phyloP scores from a whole-genome alignment of 2,329 filamentous ascomycete genomes.

The Rhinocladiella similis region DNA sequence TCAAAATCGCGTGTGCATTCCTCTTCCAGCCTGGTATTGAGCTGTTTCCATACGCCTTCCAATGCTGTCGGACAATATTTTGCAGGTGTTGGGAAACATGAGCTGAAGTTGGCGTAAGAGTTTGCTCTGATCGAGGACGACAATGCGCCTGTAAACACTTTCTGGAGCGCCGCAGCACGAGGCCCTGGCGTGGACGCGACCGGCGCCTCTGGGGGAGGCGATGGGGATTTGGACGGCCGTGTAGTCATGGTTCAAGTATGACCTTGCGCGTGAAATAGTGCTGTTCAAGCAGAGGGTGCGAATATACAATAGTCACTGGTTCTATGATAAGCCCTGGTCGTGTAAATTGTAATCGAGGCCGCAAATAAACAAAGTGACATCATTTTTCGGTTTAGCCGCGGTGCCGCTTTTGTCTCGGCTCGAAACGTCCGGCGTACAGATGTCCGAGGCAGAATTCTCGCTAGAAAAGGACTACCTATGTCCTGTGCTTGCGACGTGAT shows the following conservation, averaged over 20 bases:
- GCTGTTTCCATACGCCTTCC: conserved; percentile 58
- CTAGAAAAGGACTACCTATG: too few species aligned
- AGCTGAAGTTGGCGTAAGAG: conserved; percentile 61
- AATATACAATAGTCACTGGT: too few species aligned
- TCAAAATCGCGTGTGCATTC: conserved; percentile 61
- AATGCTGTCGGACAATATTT: conserved; percentile 57
- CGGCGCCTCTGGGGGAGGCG: conserved; percentile 55
- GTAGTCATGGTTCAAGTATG: conserved; percentile 12
- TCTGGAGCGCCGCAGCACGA: conserved; percentile 60
- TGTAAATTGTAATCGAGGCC: too few species aligned
- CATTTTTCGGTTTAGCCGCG: too few species aligned
- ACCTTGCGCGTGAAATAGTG: background rate
- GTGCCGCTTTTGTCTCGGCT: too few species aligned
- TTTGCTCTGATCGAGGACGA: conserved; percentile 61
- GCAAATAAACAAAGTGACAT: too few species aligned
- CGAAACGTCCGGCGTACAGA: too few species aligned
- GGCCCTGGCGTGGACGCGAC: conserved; percentile 57
- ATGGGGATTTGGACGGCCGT: conserved; percentile 42
- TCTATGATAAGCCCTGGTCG: too few species aligned
- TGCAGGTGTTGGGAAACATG: conserved; percentile 65
- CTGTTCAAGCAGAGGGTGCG: too few species aligned
- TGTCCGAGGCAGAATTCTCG: too few species aligned
- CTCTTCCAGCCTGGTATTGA: conserved; percentile 59
- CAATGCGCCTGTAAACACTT: conserved; percentile 61
- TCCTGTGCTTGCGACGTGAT: too few species aligned